Base-by-base conservation (phyloP, 768 basidiomycete genomes). In the Coprinopsis cinerea region DNA sequence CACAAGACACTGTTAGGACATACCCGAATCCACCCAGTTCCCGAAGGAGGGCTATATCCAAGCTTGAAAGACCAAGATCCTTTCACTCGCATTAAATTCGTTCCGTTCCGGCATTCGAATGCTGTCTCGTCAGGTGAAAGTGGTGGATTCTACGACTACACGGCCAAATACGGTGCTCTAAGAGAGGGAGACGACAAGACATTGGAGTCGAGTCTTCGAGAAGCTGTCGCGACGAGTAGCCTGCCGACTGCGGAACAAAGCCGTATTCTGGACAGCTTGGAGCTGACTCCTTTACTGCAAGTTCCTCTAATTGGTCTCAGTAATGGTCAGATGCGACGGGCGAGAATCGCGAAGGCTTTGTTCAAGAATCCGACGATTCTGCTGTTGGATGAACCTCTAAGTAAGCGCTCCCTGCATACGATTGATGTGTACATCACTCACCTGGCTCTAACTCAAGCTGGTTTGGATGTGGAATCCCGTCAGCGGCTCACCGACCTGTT, bases 381-480 rank as follows among this genome's bases (percentile, higher is more conserved):
- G 20, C 65, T 98, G 5, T 72, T 97, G n/a, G 93, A 96, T 53
- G 95, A 98, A 63, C 94, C 93, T 0, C 71, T 92, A 30, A 91
- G 91, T 92, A 55, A 50, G 83, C 73, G 5, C 30, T 23, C 43
- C 18, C 52, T 41, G 7, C 30, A 37, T 30, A n/a, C n/a, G n/a
- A n/a, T n/a, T n/a, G n/a, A n/a, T n/a, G n/a, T 15, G 26, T 11
- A 32, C 34, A 15, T 3, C 30, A 5, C 2, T 24, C n/a, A 32
- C 11, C 4, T 25, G 5, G 4, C 17, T n/a, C 10, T 27, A 40
- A 4, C 48, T 4, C 11, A n/a, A 92, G 91, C 92, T 53, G 92
- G 92, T 0, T 70, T 94, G 13, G 92, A 94, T 57, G 68, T 72
- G 2, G 55, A 73, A 13, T 82, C 75, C 3, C 78, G 90, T 24